phyloP scores from a whole-genome alignment of 805 yeast species.

The Pichia thaimueangensis region DNA sequence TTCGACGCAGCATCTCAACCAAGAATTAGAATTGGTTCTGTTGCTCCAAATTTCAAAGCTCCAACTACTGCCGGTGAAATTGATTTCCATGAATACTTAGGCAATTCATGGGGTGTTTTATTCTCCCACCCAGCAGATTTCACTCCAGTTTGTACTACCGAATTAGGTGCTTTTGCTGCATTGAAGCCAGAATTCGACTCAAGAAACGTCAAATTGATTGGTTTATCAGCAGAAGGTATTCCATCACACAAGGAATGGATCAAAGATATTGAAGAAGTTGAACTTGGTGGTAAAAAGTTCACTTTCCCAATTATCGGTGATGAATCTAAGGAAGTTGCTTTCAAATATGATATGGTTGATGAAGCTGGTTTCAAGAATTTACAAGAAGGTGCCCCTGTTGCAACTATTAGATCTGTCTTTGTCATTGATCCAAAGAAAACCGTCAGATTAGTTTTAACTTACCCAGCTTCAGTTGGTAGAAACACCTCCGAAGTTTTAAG shows the following conservation, averaged over 20 bases:
- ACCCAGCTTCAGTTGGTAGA: constrained; percentile 94
- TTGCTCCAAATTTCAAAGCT: constrained; percentile 85
- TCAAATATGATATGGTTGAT: constrained; percentile 80
- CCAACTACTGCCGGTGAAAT: constrained; percentile 76
- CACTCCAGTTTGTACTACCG: constrained; percentile 96
- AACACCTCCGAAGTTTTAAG: constrained; percentile 89
- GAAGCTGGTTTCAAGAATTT: constrained; percentile 75
- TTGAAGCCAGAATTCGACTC: constrained; percentile 82
- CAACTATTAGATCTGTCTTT: constrained; percentile 89
- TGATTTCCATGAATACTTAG: constrained; percentile 82
- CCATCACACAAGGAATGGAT: constrained; percentile 82
- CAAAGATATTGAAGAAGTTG: constrained; percentile 82
- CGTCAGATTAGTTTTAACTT: constrained; percentile 77
- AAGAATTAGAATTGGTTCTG: constrained; percentile 70
- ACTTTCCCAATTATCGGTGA: constrained; percentile 91
- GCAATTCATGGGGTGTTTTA: constrained; percentile 79
- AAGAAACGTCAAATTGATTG: constrained; percentile 83
- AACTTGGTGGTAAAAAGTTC: constrained; percentile 61
- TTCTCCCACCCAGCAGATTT: constrained; percentile 96
- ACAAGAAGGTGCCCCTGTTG: constrained; percentile 57
- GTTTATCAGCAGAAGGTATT: constrained; percentile 79
- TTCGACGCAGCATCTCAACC: constrained; percentile 51
- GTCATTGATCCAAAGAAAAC: constrained; percentile 87
- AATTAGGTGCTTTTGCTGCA: constrained; percentile 87
- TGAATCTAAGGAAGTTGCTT: constrained; percentile 76